A percentile compares a stretch with the other conserved stretches of the same genome.
Conservation (phyloP, 495 filamentous ascomycete species). For the Aspergillus nidulans region DNA sequence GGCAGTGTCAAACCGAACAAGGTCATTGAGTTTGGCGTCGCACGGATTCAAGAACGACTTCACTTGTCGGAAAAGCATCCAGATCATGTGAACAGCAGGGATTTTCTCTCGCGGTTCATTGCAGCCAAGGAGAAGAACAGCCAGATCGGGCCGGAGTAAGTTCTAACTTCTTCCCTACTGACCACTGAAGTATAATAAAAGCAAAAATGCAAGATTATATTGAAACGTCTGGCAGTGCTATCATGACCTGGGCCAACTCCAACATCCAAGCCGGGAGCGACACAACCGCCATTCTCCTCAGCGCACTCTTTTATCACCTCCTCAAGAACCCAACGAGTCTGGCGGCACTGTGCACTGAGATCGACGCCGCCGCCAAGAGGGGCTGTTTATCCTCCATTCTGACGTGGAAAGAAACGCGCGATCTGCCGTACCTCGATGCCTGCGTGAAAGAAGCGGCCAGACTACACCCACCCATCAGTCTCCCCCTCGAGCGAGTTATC, state of each 20-base stretch:
- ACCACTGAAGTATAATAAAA: not conserved
- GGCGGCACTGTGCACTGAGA: not conserved
- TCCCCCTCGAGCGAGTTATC: constrained; percentile 33
- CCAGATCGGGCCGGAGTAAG: not conserved
- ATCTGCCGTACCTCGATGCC: constrained; percentile 35
- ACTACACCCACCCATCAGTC: constrained; percentile 33
- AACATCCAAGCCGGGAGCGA: constrained; percentile 46
- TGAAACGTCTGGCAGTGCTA: too few species aligned
- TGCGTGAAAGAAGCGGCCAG: constrained; percentile 58
- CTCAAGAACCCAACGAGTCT: constrained; percentile 26
- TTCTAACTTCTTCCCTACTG: not conserved
- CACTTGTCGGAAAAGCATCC: not conserved
- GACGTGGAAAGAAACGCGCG: constrained; percentile 23
- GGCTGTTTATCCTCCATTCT: not conserved
- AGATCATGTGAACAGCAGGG: constrained; percentile 7
- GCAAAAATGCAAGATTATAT: too few species aligned
- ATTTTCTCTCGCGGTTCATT: constrained; percentile 25
- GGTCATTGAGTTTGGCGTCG: not conserved
- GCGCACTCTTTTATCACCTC: constrained; percentile 29
- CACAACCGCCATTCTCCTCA: constrained; percentile 37
- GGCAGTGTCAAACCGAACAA: not conserved
- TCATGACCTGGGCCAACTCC: constrained; percentile 12
- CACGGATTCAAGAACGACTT: not conserved
- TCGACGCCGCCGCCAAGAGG: not conserved
- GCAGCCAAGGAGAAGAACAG: constrained; percentile 13